These are phyloP conservation scores for Capsella bursapastoris DNA, from an alignment of 345 rosid species.

Conservation along the genomic window DNA sequence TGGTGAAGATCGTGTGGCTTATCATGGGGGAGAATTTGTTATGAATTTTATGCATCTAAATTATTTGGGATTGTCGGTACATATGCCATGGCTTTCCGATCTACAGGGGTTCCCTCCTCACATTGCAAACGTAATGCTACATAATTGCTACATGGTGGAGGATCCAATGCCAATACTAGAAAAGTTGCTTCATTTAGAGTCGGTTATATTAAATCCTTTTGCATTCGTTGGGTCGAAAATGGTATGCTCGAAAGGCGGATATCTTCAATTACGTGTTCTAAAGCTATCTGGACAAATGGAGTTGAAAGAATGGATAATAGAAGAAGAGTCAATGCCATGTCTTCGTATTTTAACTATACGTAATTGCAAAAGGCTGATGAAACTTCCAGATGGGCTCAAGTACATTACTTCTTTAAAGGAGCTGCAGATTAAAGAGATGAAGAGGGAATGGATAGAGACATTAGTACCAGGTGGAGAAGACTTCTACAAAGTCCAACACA, in stretches of 20 bases:
- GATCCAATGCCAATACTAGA: conserved; percentile 11
- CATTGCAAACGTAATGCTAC: neutral
- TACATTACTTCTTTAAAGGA: neutral
- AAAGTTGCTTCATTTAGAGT: neutral
- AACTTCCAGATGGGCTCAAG: neutral
- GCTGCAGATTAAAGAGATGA: neutral
- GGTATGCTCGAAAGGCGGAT: conserved; percentile 10
- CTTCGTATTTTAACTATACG: neutral
- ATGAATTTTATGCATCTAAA: neutral
- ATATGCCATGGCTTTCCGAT: neutral
- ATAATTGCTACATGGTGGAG: neutral
- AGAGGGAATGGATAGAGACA: neutral
- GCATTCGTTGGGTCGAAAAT: conserved; percentile 37
- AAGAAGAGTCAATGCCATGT: conserved; percentile 2
- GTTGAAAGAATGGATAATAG: conserved; percentile 25
- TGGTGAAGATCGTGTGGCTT: neutral
- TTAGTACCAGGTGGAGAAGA: neutral
- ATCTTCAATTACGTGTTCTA: neutral
- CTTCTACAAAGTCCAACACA: neutral
- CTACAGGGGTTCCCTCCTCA: neutral
- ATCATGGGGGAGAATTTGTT: neutral
- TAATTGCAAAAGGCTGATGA: neutral
- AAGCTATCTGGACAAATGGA: rapidly evolving
- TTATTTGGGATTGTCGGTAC: neutral
- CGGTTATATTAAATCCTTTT: conserved; percentile 8